Conservation (phyloP, 2,329 filamentous ascomycete species). For the Septoria linicola region DNA sequence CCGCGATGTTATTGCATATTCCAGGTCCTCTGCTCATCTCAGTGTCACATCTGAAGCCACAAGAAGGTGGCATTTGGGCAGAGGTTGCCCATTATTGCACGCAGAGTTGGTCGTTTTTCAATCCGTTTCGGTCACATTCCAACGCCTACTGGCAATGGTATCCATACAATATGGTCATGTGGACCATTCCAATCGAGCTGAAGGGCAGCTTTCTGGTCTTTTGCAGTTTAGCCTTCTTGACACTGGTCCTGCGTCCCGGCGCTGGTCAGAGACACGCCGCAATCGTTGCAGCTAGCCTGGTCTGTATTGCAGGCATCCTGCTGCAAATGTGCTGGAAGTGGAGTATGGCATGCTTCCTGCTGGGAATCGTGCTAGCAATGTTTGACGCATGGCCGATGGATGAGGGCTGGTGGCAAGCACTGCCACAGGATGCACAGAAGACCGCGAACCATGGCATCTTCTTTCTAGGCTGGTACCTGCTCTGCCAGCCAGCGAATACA, state of each 20-base stretch:
- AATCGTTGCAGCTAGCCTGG: background rate
- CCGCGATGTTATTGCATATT: constrained; percentile 14
- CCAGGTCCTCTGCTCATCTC: constrained; percentile 13
- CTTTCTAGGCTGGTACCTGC: constrained; percentile 17
- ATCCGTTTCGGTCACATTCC: constrained; percentile 12
- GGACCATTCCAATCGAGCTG: constrained; percentile 21
- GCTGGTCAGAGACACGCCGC: constrained; percentile 5
- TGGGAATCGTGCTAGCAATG: constrained; percentile 21
- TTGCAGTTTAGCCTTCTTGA: constrained; percentile 10
- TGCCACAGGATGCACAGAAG: background rate
- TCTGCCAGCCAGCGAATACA: constrained; percentile 8
- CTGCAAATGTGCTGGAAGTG: constrained; percentile 16
- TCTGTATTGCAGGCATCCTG: constrained; percentile 4
- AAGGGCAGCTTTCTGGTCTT: constrained; percentile 21
- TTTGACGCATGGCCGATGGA: constrained; percentile 10
- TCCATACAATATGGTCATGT: constrained; percentile 23
- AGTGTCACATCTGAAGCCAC: background rate
- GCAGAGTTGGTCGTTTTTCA: constrained; percentile 2
- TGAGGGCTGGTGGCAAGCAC: background rate
- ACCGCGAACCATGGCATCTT: background rate
- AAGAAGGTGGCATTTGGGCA: constrained; percentile 14
- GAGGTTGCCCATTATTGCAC: constrained; percentile 3
- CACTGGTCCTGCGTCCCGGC: constrained; percentile 7
- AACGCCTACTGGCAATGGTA: constrained; percentile 2
- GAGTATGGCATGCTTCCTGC: constrained; percentile 21